phyloP scores from a whole-genome alignment of 108 stramenopile genomes.

The Nitzschia putrida region DNA sequence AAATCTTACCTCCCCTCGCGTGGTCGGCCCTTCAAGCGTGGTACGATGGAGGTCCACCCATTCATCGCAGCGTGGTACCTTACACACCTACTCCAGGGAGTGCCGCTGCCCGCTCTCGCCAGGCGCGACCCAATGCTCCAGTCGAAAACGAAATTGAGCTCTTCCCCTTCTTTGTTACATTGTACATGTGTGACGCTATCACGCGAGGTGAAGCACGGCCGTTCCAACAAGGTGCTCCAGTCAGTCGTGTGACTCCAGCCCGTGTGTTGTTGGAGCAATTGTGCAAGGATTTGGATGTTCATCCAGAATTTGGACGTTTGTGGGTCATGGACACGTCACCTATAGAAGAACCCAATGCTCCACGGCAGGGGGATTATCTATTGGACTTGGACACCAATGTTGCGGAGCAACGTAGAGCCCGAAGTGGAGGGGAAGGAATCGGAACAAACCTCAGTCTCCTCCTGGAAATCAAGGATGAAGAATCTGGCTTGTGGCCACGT shows the following conservation, averaged over 20 bases:
- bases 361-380: slow-evolving; percentile 51
- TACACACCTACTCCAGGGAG: slow-evolving; percentile 38
- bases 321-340: slow-evolving; percentile 58
- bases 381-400: slow-evolving; percentile 72
- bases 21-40: slow-evolving; percentile 89
- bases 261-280: slow-evolving; percentile 65
- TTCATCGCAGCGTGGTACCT: slow-evolving; percentile 75
- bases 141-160: slow-evolving; percentile 85
- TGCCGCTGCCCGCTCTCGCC: slow-evolving; percentile 10
- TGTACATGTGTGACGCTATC: slow-evolving; percentile 75
- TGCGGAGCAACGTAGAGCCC: slow-evolving; percentile 57
- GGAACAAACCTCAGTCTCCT: slow-evolving; percentile 54
- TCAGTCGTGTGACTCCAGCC: slow-evolving; percentile 73
- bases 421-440: slow-evolving; percentile 35
- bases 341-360: not conserved
- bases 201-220: slow-evolving; percentile 81
- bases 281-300: slow-evolving; percentile 71
- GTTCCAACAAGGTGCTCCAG: slow-evolving; percentile 79
- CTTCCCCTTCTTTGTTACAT: slow-evolving; percentile 82
- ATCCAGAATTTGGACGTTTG: slow-evolving; percentile 64
- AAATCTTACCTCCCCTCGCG: slow-evolving; percentile 77
- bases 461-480: slow-evolving; percentile 75
- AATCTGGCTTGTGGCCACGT: slow-evolving; percentile 78
- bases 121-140: not conserved
- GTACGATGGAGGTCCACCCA: slow-evolving; percentile 92